These are phyloP conservation scores for Lachancea thermotolerans DNA, from an alignment of 805 yeast species.

Conservation along the genomic window DNA sequence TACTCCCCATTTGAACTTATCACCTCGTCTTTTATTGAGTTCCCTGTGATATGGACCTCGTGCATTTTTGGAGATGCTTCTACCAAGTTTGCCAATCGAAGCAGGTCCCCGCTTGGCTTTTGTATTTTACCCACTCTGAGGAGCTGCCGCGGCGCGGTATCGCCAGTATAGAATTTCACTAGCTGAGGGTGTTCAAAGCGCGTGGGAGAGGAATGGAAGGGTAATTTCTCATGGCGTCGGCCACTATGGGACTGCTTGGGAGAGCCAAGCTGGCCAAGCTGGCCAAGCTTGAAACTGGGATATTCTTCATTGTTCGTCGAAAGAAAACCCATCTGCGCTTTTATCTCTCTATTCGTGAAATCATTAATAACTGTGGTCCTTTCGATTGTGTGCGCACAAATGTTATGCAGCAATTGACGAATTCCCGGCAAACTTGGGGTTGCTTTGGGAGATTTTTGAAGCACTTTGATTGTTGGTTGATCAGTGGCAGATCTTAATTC, in stretches of 20 bases:
- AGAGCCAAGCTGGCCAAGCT: too few species aligned
- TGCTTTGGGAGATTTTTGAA: not conserved
- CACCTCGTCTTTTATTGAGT: not conserved
- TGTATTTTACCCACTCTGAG: not conserved
- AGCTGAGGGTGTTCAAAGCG: not conserved
- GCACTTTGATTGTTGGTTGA: constrained; percentile 1
- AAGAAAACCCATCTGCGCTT: too few species aligned
- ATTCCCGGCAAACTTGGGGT: constrained; percentile 4
- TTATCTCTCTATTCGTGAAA: too few species aligned
- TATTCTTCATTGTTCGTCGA: too few species aligned
- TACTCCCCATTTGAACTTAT: constrained; percentile 5
- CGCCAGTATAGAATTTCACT: not conserved
- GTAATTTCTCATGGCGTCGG: too few species aligned
- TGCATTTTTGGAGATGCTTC: constrained; percentile 2
- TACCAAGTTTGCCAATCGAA: constrained; percentile 4
- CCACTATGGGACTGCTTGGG: too few species aligned
- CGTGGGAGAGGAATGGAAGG: not conserved
- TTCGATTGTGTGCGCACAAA: not conserved
- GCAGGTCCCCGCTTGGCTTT: constrained; percentile 3
- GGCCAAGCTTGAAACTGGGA: too few species aligned
- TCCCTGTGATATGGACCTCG: not conserved
- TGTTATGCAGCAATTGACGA: constrained; percentile 1
- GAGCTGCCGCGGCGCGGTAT: not conserved
- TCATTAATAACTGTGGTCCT: too few species aligned
- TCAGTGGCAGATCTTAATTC: not conserved